phyloP scores from a whole-genome alignment of 1,284 basidiomycete species.

The Mycena citricolor region DNA sequence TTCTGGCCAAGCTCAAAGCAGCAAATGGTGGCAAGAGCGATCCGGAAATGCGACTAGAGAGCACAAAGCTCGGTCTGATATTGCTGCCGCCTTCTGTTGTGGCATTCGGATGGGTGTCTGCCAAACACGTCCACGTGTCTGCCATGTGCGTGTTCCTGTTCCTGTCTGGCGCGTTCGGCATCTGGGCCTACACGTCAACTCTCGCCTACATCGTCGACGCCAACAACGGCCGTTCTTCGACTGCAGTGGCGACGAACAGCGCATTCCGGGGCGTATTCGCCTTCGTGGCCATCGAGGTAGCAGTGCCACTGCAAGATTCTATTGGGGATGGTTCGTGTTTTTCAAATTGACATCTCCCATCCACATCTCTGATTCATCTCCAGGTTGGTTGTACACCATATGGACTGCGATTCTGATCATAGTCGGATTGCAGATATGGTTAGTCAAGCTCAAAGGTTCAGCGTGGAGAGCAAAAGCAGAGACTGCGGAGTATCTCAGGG shows the following conservation, averaged over 20 bases:
- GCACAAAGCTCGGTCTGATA: constrained; percentile 54
- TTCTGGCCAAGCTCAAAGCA: constrained; percentile 55
- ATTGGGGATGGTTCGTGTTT: constrained; percentile 38
- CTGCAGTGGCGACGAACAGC: constrained; percentile 71
- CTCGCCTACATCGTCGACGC: constrained; percentile 78
- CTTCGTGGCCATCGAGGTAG: constrained; percentile 69
- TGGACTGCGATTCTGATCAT: constrained; percentile 63
- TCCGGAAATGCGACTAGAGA: constrained; percentile 79
- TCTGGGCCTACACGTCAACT: constrained; percentile 71
- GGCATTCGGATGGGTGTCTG: constrained; percentile 76
- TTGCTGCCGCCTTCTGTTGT: constrained; percentile 60
- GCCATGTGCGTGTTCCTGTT: constrained; percentile 65
- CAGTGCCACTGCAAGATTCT: constrained; percentile 61
- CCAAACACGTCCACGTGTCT: constrained; percentile 63
- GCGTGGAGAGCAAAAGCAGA: constrained; percentile 45
- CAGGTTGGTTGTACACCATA: constrained; percentile 74
- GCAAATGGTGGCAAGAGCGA: constrained; percentile 59
- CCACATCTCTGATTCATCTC: constrained; percentile 1
- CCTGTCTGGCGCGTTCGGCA: constrained; percentile 65
- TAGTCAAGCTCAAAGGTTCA: constrained; percentile 49
- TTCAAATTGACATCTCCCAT: background rate
- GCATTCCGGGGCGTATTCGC: constrained; percentile 68
- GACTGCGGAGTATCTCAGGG: constrained; percentile 28
- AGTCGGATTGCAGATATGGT: constrained; percentile 50
- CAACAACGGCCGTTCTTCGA: constrained; percentile 70